Base-by-base conservation (phyloP, 2,329 filamentous ascomycete species). In the Scytalidium lignicola region DNA sequence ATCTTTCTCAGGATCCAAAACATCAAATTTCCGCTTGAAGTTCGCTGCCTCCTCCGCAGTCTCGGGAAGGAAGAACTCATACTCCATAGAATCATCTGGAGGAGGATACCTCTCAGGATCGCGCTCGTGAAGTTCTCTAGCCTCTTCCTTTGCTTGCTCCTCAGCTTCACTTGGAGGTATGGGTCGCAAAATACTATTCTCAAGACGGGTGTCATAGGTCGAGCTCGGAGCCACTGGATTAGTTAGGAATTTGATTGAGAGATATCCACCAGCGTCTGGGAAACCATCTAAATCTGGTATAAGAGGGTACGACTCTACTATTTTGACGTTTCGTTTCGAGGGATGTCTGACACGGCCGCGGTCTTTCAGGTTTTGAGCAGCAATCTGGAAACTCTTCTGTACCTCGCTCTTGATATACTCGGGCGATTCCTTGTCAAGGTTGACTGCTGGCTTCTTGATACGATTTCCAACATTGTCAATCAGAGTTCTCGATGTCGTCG, bases 341-440 rank as follows among this genome's bases (percentile, higher is more conserved):
- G 79, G 82, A 60, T 84, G 81, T 57, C 72, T 76, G 53, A 83
- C 69, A 39, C 73, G 70, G 53, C 67, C 73, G 53, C 71, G 71
- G 53, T 82, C 76, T 62, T 76, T 76, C 48, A 82, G 69, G 40
- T 77, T 74, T 39, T 71, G 64, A 53, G 75, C 74, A 3, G 81
- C 78, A 26, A 72, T 63, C 48, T 76, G 72, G 62, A 85, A 85
- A 64, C 76, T 72, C 66, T 77, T 76, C 58, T 83, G 78, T 55
- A 82, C 89, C 78, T 76, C 85, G 70, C 69, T 82, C 74, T 74
- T 80, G 74, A 84, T 88, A 72, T 70, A 83, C 65, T 74, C 84
- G 51, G 79, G 82, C 9, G 78, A 82, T 62, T 82, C 80, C 56
- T 74, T 75, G 56, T 82, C 79, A 9, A 76, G 20, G 48, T 58